Evolutionary conservation across 2,329 filamentous ascomycete genomes (phyloP).

Genomic region (Clonostachys rhizophaga): DNA sequence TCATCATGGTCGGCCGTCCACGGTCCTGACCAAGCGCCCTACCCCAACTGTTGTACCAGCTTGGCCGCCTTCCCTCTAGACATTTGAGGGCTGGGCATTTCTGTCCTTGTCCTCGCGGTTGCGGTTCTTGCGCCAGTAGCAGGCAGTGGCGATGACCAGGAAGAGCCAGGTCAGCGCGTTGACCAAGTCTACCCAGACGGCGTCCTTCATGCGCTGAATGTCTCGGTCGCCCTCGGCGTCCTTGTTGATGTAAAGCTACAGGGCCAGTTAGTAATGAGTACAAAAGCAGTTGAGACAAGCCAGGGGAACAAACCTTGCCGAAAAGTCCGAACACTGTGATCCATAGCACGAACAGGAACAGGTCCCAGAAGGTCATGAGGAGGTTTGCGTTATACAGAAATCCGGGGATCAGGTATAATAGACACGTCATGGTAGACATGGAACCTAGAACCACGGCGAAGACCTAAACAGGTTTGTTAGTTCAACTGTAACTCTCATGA

Average conservation of each 20-base stretch:
- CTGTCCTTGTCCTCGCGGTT: too few species aligned
- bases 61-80: too few species aligned
- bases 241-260: slow-evolving; percentile 65
- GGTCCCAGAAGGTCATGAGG: slow-evolving; percentile 62
- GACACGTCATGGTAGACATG: slow-evolving; percentile 58
- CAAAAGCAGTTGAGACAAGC: too few species aligned
- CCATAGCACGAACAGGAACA: slow-evolving; percentile 72
- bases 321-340: slow-evolving; percentile 80
- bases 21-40: too few species aligned
- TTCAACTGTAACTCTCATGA: not conserved
- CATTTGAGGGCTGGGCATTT: too few species aligned
- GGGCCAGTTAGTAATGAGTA: too few species aligned
- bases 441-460: slow-evolving; percentile 70
- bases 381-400: slow-evolving; percentile 42
- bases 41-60: too few species aligned
- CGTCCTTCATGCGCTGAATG: slow-evolving; percentile 75
- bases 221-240: slow-evolving; percentile 58
- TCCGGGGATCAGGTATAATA: slow-evolving; percentile 63
- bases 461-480: slow-evolving; percentile 33
- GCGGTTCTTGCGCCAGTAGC: slow-evolving; percentile 56
- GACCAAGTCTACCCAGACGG: slow-evolving; percentile 76
- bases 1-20: too few species aligned
- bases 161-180: slow-evolving; percentile 75
- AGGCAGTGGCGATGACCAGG: slow-evolving; percentile 47
- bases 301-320: slow-evolving; percentile 46